Conservation (phyloP, 164 flowering plant species). For the Santalum album region DNA sequence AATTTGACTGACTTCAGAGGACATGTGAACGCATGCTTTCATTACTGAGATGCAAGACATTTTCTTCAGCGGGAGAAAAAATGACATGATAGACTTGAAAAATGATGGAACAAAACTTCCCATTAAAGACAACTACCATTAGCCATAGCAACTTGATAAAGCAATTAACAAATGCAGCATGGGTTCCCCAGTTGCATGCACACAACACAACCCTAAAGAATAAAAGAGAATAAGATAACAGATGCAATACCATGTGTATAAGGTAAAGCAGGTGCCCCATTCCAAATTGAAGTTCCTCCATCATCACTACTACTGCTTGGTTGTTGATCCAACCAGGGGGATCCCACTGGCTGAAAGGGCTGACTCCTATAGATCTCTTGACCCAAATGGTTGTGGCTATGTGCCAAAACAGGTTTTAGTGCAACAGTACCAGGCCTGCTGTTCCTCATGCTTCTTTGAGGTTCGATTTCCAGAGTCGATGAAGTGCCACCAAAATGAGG, state of each 20-base stretch:
- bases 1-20: too few species aligned
- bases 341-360: constrained; percentile 31
- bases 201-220: background rate
- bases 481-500: constrained; percentile 27
- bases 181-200: background rate
- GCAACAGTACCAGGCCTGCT: constrained; percentile 31
- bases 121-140: too few species aligned
- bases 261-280: constrained; percentile 30
- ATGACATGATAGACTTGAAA: background rate
- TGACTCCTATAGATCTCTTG: constrained; percentile 44
- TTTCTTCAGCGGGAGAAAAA: background rate
- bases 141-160: too few species aligned
- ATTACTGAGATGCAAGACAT: too few species aligned
- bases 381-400: constrained; percentile 27
- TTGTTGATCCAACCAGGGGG: constrained; percentile 44
- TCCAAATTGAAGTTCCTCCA: constrained; percentile 41
- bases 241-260: constrained; percentile 35
- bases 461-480: constrained; percentile 26
- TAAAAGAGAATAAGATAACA: background rate
- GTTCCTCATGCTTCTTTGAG: constrained; percentile 40
- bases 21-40: too few species aligned
- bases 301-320: constrained; percentile 25
- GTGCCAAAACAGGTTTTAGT: constrained; percentile 28
- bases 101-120: background rate
- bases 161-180: too few species aligned